Evolutionary conservation across 192 early-diverging fungal genomes (phyloP), one percentile per base, ranked within the genome.

Genomic region (Pilaira anomala): DNA sequence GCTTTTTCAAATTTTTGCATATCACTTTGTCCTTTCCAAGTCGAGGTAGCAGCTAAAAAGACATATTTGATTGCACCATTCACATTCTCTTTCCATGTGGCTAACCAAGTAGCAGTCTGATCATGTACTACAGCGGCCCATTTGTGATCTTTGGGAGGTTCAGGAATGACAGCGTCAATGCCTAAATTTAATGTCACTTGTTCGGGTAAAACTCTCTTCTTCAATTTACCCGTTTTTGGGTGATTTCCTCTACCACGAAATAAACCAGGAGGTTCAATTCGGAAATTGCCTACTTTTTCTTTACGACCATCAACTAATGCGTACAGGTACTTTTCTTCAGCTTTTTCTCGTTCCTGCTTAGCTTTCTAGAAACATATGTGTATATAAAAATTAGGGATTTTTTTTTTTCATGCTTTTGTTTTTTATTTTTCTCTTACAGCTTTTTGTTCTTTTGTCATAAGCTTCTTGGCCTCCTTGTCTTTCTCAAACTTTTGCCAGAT

Each of bases 31-130:
- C 94, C 97, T 69, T 98, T 98, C 60, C 94, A 79, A n/a, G 92
- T 89, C 62, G 91, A 93, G 28, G 80, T 89, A 3, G 95, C 94
- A 2, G 93, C 94, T 69, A 98, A 82, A 65, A 95, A 95, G 24
- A 98, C 92, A 73, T 98, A 98, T 70, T 98, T 98, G 65, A 81
- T 88, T 59, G 79, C 83, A 24, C 85, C 87, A 74, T 98, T 97
- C 54, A 98, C 91, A 74, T 98, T 98, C 66, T 98, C 97, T 69
- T 95, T 97, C 97, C 97, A 98, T 36, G 83, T 96, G 1, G 97
- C 97, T 39, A 98, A 77, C 97, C 97, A 98, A 16, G 91, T 95
- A 40, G 95, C 95, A 2, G 83, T 92, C 68, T 91, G 88, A 63
- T 98, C 94, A 64, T 97, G 91, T 12, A 87, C 80, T 49, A 98